Conservation (phyloP, 2,329 filamentous ascomycete genomes). For the Coniochaeta ligniaria region DNA sequence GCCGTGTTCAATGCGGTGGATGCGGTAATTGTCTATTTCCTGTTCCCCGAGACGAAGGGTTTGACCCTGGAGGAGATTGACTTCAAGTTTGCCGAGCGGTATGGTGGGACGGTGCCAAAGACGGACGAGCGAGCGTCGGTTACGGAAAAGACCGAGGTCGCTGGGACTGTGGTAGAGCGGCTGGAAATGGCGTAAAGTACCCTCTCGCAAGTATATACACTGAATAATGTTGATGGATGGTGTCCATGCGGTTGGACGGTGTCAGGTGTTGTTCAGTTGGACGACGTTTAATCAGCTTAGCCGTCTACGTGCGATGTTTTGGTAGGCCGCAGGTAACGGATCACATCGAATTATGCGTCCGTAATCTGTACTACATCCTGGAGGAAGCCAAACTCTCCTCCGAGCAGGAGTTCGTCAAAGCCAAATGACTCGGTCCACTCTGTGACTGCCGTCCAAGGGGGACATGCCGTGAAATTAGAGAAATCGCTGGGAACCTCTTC, state of each 20-base stretch:
- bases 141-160: neutral
- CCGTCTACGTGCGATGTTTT: neutral
- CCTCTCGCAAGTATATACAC: neutral
- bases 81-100: conserved; percentile 29
- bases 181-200: neutral
- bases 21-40: conserved; percentile 33
- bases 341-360: neutral
- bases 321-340: neutral
- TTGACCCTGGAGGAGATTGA: conserved; percentile 45
- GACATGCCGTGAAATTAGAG: no score
- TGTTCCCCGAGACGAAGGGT: conserved; percentile 46
- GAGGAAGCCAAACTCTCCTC: neutral
- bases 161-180: neutral
- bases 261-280: no score
- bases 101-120: neutral
- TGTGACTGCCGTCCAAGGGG: no score
- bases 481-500: no score
- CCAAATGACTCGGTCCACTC: no score
- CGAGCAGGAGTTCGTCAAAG: neutral
- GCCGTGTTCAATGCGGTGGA: conserved; percentile 38
- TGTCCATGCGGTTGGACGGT: no score
- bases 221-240: no score
- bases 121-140: neutral
- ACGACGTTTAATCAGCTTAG: neutral
- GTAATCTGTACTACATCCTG: neutral